Percentiles rank a stretch among this genome's conserved stretches.
phyloP scores from a whole-genome alignment of 257 asterid genomes.

The Osmanthus fragrans region DNA sequence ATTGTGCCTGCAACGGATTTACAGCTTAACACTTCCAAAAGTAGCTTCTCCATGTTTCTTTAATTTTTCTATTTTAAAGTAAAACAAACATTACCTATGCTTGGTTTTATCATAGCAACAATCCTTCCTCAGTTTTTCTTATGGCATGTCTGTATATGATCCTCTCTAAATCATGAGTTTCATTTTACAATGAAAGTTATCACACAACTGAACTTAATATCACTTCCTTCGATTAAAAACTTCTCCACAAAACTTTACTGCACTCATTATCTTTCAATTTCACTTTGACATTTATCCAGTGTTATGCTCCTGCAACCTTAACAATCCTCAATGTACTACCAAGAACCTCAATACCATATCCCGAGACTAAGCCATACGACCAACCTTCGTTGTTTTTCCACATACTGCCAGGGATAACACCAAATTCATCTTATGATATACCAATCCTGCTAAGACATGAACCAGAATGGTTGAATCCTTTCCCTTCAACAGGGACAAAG shows the following conservation, averaged over 20 bases:
- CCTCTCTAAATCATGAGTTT: background rate
- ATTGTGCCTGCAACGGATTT: background rate
- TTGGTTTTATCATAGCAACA: background rate
- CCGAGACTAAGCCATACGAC: background rate
- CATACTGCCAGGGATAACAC: background rate
- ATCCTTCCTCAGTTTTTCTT: background rate
- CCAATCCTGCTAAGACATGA: background rate
- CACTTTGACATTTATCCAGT: background rate
- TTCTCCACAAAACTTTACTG: background rate
- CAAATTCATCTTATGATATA: background rate
- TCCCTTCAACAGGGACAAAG: background rate
- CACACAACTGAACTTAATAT: background rate
- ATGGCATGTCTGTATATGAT: background rate
- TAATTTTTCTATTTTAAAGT: background rate
- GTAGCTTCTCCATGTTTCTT: background rate
- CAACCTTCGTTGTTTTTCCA: background rate
- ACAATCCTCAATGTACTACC: background rate
- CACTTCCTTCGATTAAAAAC: background rate
- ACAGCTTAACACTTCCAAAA: background rate
- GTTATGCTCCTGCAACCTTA: background rate
- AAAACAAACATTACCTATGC: background rate
- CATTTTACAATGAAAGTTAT: background rate
- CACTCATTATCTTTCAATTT: background rate
- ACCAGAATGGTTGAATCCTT: background rate
- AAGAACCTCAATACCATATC: background rate